Evolutionary conservation across 2,329 filamentous ascomycete genomes (phyloP), one percentile per base, ranked within the genome.

Genomic region (Aspergillus phoenicis): DNA sequence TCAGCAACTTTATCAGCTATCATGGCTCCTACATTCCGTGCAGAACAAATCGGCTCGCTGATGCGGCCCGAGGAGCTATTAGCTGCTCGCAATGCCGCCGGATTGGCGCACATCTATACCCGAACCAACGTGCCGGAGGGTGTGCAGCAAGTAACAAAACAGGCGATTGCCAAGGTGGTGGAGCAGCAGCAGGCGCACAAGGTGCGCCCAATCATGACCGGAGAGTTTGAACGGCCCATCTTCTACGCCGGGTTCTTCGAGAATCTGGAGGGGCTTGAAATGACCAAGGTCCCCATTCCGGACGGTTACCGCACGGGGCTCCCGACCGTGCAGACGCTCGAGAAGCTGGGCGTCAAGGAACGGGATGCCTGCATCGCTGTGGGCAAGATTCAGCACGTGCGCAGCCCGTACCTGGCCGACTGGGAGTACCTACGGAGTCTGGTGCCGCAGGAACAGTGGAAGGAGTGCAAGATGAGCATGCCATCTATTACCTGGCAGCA

Each of bases 401-500:
- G 15, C 26, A 52, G 30, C 30, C n/a, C 41, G 83, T 81, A 58
- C 79, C 79, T 3, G 77, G 76, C 61, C 84, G 84, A 71, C 80
- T 84, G 62, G 80, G 74, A 41, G 22, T 80, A 84, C 59, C 74
- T 78, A 41, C 60, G 82, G 83, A 68, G 61, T 66, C 69, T 82
- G 15, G 78, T 89, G 0, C 84, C 86, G 0, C 78, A 84, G 47
- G 83, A 85, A 24, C 75, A 83, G 49, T 83, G 85, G 70, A 82
- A 83, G 58, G 83, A 85, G 85, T 58, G 56, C 74, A 88, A 89
- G 77, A 81, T 88, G 62, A 88, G 86, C 11, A 75, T 88, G 70
- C 82, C 85, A 10, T 82, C 84, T 5, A 84, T 85, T 2, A 83
- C 82, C 67, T 88, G 85, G 81, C 88, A 88, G 70, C 86, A 90